phyloP scores from a whole-genome alignment of 139 green algal species.

The Coelastrella sp. region DNA sequence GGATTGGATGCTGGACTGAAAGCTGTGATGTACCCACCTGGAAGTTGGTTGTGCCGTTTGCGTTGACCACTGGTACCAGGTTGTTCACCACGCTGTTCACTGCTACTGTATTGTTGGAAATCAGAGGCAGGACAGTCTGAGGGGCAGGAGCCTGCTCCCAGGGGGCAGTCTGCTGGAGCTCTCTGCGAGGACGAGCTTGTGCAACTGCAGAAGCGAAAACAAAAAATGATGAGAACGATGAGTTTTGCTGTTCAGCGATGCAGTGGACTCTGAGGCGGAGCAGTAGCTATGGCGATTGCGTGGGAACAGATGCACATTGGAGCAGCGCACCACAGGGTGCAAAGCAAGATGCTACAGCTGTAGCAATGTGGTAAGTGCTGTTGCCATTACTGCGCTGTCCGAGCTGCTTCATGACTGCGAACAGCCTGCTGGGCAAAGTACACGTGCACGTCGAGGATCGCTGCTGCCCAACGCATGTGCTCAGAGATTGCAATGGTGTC shows the following conservation, averaged over 20 bases:
- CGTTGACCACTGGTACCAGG: background rate
- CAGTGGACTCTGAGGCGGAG: too few species aligned
- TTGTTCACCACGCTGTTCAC: background rate
- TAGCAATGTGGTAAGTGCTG: too few species aligned
- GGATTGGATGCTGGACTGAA: too few species aligned
- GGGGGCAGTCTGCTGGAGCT: constrained; percentile 10
- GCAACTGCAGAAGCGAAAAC: background rate
- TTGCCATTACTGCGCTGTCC: too few species aligned
- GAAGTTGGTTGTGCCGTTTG: background rate
- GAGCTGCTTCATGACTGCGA: background rate
- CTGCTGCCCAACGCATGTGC: background rate
- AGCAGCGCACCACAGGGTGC: too few species aligned
- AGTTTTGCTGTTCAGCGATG: too few species aligned
- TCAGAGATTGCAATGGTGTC: background rate
- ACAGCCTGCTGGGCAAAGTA: background rate
- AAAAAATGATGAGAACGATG: background rate
- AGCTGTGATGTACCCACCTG: background rate
- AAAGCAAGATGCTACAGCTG: too few species aligned
- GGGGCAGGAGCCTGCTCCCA: constrained; percentile 3
- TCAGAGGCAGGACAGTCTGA: background rate
- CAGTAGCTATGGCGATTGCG: too few species aligned
- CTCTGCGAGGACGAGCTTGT: constrained; percentile 14
- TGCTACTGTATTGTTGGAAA: background rate
- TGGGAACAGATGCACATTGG: too few species aligned
- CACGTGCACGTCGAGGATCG: background rate